Evolutionary conservation across 495 filamentous ascomycete species (phyloP), one percentile per base, ranked within the genome.

Genomic region (Neurospora cerealis): DNA sequence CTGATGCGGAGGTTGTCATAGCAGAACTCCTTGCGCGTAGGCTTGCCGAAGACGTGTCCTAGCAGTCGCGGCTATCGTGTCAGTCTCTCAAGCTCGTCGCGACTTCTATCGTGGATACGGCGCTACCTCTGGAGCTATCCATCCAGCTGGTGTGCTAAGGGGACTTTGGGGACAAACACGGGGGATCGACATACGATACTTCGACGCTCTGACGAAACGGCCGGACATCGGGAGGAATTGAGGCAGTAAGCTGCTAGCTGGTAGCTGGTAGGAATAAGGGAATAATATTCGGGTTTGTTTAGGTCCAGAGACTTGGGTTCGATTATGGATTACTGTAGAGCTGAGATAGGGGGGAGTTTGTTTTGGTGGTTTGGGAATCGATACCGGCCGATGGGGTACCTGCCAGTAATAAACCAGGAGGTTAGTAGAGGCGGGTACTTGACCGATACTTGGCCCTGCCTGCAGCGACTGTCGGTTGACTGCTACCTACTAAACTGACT

Each of bases 21-120:
- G 86, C 94, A 97, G 62, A 85, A 86, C 83, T 95, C 95, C 89
- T 97, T 97, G 84, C 91, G 90, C 71, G 95, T 95, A 69, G 93
- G 83, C 83, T 93, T 94, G 80, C 96, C 96, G 86, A 97, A 99
- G 85, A 99, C 93, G 87, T 98, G 95, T 87, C 95, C 95, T 98
- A 78, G 71, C 70, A 72, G 54, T 36, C 74, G 48, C 83, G 78
- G 74, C 75, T 72, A 73, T 46, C 44, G 54, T 72, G 76, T 79
- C 76, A 79, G 77, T 75, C 54, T 72, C 46, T 40, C 40, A 39
- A 80, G 74, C 73, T 66, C 44, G 70, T 71, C 74, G 77, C 74
- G 75, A 78, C 69, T 75, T 54, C 44, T 78, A 69, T 71, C 60
- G 69, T 62, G 46, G 71, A 71, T 70, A 48, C 41, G 73, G 74